phyloP scores from a whole-genome alignment of 1,284 basidiomycete genomes.

The Fomitopsis pinicola region DNA sequence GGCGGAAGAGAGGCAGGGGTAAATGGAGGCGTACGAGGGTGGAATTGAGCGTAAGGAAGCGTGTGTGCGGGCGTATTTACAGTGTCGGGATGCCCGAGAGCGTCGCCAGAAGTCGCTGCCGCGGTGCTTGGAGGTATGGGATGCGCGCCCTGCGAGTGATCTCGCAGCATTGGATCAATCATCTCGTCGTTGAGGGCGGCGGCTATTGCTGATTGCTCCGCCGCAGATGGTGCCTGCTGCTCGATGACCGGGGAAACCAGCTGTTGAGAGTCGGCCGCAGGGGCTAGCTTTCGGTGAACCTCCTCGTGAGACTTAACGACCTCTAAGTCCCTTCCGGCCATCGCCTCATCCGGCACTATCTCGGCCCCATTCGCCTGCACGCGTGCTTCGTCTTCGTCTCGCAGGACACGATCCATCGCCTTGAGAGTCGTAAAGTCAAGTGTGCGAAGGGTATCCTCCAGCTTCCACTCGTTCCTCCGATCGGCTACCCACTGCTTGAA shows the following conservation, averaged over 20 bases:
- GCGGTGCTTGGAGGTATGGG: not conserved
- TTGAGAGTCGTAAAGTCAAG: slow-evolving; percentile 35
- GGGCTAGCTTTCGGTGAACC: not conserved
- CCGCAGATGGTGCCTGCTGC: not conserved
- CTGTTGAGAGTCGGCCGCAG: no score
- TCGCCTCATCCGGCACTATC: not conserved
- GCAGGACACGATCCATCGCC: slow-evolving; percentile 45
- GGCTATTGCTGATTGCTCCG: not conserved
- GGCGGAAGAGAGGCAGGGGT: not conserved
- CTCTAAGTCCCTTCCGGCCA: not conserved
- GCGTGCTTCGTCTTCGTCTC: slow-evolving; percentile 29
- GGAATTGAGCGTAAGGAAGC: not conserved
- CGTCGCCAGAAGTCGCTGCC: not conserved
- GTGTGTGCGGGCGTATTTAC: not conserved
- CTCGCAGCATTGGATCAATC: slow-evolving; percentile 26
- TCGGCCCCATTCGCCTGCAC: not conserved
- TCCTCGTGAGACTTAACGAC: not conserved
- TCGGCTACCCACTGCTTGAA: slow-evolving; percentile 24
- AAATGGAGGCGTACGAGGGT: slow-evolving; percentile 7
- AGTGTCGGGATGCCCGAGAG: not conserved
- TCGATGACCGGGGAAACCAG: not conserved
- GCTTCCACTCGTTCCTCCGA: slow-evolving; percentile 26
- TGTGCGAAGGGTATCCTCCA: slow-evolving; percentile 32
- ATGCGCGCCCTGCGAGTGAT: slow-evolving; percentile 10
- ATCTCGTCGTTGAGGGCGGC: slow-evolving; percentile 16